Evolutionary conservation across 495 filamentous ascomycete genomes (phyloP), one percentile per base, ranked within the genome.

Genomic region (Cairneyella variabilis): DNA sequence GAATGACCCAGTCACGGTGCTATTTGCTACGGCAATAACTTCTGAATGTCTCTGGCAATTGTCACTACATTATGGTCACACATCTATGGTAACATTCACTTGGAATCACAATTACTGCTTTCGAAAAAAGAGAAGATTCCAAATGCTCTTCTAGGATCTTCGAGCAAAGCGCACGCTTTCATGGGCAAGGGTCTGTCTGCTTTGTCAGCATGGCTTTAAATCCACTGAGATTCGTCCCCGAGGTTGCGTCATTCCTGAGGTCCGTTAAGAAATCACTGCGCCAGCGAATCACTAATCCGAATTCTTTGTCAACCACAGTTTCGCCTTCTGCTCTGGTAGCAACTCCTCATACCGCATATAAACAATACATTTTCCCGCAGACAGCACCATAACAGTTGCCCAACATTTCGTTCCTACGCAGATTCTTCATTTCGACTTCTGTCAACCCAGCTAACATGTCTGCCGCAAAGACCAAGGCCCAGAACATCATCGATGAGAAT

Each of bases 401-500:
- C 79, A 85, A 57, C 75, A 90, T 91, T 75, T 89, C 76, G 69
- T 81, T 93, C 73, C 77, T 96, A 69, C 76, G 83, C 59, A 76
- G 84, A 61, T 75, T 96, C 68, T 90, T 96, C 73, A 76, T 76
- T 68, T 77, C 77, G 55, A 75, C 80, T 50, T 34, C 56, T 36
- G 68, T 75, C 58, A 71, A 75, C 51, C 75, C 88, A 59, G 74
- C 77, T 65, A 80, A 68, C 61, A 91, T 91, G 86, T 86, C 90
- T 62, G 83, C 87, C 70, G 89, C 91, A 56, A 91, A 89, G 73
- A 80, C 80, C 53, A 92, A 92, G 69, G 91, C 89, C 40, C 85
- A 96, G 71, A 65, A 63, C 56, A 83, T 97, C 71, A 96, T 99
- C 65, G 80, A 96, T 66, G 86, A 96, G 59, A 92, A 97, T 71